These are phyloP conservation scores for Desmodesmus armatus DNA, from an alignment of 139 green algal genomes.

Conservation along the genomic window DNA sequence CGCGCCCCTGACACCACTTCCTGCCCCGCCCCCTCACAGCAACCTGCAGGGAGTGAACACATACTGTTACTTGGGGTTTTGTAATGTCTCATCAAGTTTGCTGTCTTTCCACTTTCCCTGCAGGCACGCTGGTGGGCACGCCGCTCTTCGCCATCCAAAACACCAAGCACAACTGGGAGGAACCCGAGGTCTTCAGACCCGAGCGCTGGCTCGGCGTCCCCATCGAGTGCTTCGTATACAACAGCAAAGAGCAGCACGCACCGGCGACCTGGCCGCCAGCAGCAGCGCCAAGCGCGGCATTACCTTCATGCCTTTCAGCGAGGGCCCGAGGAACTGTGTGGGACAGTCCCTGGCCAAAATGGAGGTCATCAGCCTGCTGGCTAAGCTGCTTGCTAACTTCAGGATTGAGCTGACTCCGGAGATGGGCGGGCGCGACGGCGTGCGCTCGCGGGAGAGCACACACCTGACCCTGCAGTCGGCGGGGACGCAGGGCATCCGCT, in stretches of 20 bases:
- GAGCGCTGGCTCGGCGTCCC: conserved; percentile 68
- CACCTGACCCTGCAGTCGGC: conserved; percentile 68
- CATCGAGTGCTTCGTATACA: conserved; percentile 59
- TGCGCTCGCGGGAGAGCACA: conserved; percentile 63
- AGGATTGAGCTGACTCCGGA: conserved; percentile 59
- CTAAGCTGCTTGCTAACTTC: conserved; percentile 61
- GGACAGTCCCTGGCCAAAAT: conserved; percentile 75
- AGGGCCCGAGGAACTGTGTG: conserved; percentile 70
- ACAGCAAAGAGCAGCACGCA: conserved; percentile 17
- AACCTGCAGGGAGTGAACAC: too few relatives aligned
- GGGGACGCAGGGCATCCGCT: conserved; percentile 60
- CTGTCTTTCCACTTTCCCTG: conserved; percentile 12
- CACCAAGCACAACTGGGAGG: conserved; percentile 52
- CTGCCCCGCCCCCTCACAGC: too few relatives aligned
- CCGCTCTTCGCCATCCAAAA: conserved; percentile 69
- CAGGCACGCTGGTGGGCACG: conserved; percentile 48
- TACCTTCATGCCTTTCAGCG: conserved; percentile 71
- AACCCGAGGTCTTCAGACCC: conserved; percentile 56
- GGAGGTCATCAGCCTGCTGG: conserved; percentile 62
- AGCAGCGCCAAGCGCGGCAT: conserved; percentile 42
- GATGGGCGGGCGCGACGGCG: conserved; percentile 68
- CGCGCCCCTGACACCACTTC: too few relatives aligned
- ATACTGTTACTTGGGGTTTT: too few relatives aligned
- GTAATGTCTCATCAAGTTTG: too few relatives aligned
- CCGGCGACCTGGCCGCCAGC: not conserved